Base-by-base conservation (phyloP, 441 rosid genomes). In the Arabidopsis lyrata region DNA sequence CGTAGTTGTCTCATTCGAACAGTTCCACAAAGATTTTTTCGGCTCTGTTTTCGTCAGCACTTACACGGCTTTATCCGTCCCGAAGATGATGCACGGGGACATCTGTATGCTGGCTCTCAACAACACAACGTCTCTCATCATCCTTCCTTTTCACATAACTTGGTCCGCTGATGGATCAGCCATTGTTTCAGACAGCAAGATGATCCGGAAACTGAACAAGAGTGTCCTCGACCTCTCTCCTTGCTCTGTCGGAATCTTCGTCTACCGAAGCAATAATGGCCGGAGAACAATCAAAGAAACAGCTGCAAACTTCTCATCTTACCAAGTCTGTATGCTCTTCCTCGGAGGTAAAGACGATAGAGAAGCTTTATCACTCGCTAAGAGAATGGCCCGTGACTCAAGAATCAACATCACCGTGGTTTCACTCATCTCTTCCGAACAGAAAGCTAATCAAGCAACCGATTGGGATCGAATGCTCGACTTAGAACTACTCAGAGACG, bases 231-330 rank as follows among this genome's bases (percentile, higher is more conserved):
- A 81, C 0, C 77, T 64, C 7, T 77, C 88, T 20, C 88, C 90
- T 24, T 86, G 88, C 45, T 81, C 88, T 49, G 78, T 81, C 0
- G 87, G 87, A 38, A 80, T 85, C n/a, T 72, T 81, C 2, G 67
- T 80, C 3, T 80, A 83, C 57, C 74, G 82, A 0, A 68, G 74
- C 29, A 64, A 35, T 13, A 36, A 22, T 29, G 63, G 72, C 2
- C 55, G 65, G 12, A 74, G 67, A 78, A 57, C 78, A 48, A 56
- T 78, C 65, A 35, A 56, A 57, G 81, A 74, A 0, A 77, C 76
- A 2, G 55, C 76, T 53, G 48, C 39, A 8, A 56, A 24, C 27
- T 56, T 61, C 50, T 68, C 78, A 22, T 16, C 78, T 12, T 78
- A 78, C 44, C 31, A 66, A 53, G 61, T 73, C 0, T 77, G 81